Evolutionary conservation across 2,329 filamentous ascomycete species (phyloP).

Genomic region (Xylaria multiplex): DNA sequence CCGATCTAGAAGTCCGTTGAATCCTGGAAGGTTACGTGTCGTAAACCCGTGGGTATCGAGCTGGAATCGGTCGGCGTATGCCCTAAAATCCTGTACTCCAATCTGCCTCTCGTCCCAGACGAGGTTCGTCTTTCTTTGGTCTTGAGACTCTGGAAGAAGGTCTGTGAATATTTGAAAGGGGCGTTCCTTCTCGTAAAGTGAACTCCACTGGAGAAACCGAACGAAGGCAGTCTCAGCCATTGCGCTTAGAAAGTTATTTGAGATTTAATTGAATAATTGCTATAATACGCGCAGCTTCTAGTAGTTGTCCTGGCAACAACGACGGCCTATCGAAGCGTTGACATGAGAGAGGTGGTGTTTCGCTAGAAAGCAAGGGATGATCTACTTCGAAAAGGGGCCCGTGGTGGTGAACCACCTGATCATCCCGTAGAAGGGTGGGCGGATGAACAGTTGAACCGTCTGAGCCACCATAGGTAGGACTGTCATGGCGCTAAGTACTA

Average conservation of each 20-base stretch:
- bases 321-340: background rate
- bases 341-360: background rate
- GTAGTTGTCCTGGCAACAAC: background rate
- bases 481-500: background rate
- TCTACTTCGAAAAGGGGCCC: background rate
- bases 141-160: constrained; percentile 20
- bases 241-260: background rate
- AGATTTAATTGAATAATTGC: background rate
- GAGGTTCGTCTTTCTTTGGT: constrained; percentile 22
- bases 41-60: constrained; percentile 28
- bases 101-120: constrained; percentile 22
- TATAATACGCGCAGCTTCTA: background rate
- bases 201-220: constrained; percentile 27
- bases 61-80: constrained; percentile 11
- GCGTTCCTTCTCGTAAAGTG: constrained; percentile 26
- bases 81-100: constrained; percentile 19
- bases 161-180: constrained; percentile 31
- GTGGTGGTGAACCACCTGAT: background rate
- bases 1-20: constrained; percentile 1
- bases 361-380: background rate
- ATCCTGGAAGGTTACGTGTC: constrained; percentile 15
- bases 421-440: background rate
- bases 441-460: background rate
- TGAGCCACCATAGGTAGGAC: background rate
- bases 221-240: constrained; percentile 11